Evolutionary conservation across 108 stramenopile species (phyloP), one percentile per base, ranked within the genome.

Genomic region (Nitzschia palea): DNA sequence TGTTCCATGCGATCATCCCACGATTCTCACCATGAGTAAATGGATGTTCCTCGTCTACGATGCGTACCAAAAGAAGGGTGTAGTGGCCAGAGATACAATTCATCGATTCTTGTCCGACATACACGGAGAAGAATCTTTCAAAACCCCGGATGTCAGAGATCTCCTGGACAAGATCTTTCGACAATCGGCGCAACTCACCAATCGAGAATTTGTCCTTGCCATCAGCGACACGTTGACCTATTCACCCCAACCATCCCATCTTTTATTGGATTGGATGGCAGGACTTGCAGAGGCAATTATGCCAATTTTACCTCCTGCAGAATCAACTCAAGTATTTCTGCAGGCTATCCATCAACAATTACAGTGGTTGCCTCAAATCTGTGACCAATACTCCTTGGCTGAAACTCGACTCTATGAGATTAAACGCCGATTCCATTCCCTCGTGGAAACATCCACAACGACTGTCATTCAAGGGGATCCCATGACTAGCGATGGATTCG

Each of bases 71-170:
- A 88, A 90, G 35, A 86, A 84, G 62, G 80, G 84, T 1, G 45
- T 65, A 8, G 51, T 94, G 23, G 68, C 75, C 18, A 58, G 92
- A 34, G 92, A 94, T 66, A 94, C 89, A 28, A 33, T 94, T 2
- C 92, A 90, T 64, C 77, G 89, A 48, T 94, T 90, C 73, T 58
- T 94, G 36, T 78, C 83, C 15, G 92, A 94, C 43, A 75, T 94
- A 25, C 76, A 94, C 32, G 92, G 92, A 31, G 92, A 94, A 52
- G 87, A 89, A 28, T 85, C 82, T 30, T 86, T 78, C 70, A 87
- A 90, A 57, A 62, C 73, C 37, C 53, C 73, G 0, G 50, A 56
- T 0, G 73, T 81, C 28, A 63, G 66, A 58, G 50, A 60, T 18
- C 47, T 80, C 29, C 61, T 94, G 60, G 84, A 86, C 53, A 51